Evolutionary conservation across 1,284 basidiomycete genomes (phyloP).

Genomic region (Farysia itapuensis): DNA sequence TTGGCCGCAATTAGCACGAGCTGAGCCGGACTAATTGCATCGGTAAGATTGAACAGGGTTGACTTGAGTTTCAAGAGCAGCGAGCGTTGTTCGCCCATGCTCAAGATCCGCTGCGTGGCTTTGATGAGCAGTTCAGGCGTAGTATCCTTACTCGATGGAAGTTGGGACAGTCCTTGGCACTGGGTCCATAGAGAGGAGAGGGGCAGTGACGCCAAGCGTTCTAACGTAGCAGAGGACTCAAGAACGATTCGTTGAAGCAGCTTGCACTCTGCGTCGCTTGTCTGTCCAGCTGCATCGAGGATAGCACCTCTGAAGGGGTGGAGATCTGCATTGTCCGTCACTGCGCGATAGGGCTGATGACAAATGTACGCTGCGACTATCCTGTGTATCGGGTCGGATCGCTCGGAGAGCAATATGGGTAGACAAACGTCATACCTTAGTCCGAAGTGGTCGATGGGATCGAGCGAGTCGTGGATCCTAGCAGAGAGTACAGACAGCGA

Average conservation of each 20-base stretch:
- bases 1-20: neutral
- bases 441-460: neutral
- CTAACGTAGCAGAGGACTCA: neutral
- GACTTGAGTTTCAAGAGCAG: neutral
- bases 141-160: neutral
- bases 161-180: neutral
- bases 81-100: constrained; percentile 1
- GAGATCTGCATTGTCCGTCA: neutral
- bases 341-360: constrained; percentile 1
- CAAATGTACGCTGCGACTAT: constrained; percentile 1
- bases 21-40: neutral
- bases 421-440: neutral
- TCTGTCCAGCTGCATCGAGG: neutral
- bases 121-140: neutral
- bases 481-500: no score
- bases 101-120: neutral
- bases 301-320: neutral
- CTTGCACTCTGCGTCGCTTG: neutral
- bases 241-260: neutral
- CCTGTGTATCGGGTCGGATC: neutral
- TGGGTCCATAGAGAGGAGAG: neutral
- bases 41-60: neutral
- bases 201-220: neutral
- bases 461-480: neutral
- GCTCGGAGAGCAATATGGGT: neutral